A percentile compares a stretch with the other conserved stretches of the same genome.
phyloP scores from a whole-genome alignment of 148 eudicot species.

The Vaccinium myrtillus region DNA sequence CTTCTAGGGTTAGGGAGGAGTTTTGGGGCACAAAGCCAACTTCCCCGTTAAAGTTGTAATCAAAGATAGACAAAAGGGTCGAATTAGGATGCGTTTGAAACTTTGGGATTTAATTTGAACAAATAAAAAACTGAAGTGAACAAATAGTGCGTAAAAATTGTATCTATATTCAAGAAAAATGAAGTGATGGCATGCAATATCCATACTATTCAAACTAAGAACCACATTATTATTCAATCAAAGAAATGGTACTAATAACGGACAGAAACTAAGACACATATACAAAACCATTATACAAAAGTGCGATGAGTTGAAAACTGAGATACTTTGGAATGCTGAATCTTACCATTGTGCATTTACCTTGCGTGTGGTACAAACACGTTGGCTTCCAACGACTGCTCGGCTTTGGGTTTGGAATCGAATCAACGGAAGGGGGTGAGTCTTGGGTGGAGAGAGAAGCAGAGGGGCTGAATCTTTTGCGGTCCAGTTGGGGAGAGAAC shows the following conservation, averaged over 20 bases:
- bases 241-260: not conserved
- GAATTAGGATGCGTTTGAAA: too few species aligned
- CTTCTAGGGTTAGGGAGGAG: too few species aligned
- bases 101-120: too few species aligned
- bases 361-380: conserved; percentile 84
- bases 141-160: too few species aligned
- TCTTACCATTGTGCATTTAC: conserved; percentile 73
- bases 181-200: conserved; percentile 23
- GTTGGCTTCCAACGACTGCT: conserved; percentile 71
- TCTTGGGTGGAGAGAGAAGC: conserved; percentile 41
- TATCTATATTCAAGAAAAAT: too few species aligned
- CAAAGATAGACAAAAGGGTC: too few species aligned
- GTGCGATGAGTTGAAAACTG: not conserved
- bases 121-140: too few species aligned
- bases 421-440: conserved; percentile 16
- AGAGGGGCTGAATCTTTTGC: conserved; percentile 23
- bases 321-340: not conserved
- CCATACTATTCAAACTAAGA: not conserved
- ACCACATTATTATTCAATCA: not conserved
- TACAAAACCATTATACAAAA: not conserved
- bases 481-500: conserved; percentile 18
- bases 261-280: not conserved
- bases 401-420: conserved; percentile 11
- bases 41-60: too few species aligned
- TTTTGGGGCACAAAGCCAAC: too few species aligned